A percentile compares a stretch with the other conserved stretches of the same genome.
phyloP scores from a whole-genome alignment of 192 early-diverging fungal genomes.

The Coemansia sp. region DNA sequence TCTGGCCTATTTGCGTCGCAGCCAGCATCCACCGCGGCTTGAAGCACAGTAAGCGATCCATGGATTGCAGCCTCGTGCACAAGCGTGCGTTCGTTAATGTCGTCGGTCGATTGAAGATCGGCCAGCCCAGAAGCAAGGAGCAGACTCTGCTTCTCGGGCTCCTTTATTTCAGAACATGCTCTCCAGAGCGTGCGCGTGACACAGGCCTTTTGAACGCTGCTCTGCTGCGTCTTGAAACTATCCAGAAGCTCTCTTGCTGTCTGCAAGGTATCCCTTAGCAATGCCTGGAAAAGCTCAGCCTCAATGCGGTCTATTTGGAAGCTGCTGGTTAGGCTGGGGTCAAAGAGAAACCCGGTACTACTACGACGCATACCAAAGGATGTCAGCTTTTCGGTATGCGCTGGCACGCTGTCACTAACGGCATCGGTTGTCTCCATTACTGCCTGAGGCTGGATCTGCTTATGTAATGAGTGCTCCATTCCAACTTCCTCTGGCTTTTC shows the following conservation, averaged over 20 bases:
- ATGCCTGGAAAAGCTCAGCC: conserved; percentile 45
- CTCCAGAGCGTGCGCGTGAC: conserved; percentile 51
- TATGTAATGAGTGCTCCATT: background rate
- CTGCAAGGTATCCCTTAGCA: conserved; percentile 12
- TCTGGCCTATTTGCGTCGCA: conserved; percentile 64
- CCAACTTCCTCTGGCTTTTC: background rate
- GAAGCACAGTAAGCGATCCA: conserved; percentile 71
- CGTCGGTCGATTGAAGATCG: conserved; percentile 83
- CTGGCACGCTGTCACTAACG: background rate
- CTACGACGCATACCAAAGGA: conserved; percentile 16
- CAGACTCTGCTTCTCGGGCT: conserved; percentile 42
- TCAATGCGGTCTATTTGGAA: conserved; percentile 47
- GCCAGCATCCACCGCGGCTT: conserved; percentile 52
- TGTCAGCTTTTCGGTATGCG: conserved; percentile 1
- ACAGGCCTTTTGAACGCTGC: conserved; percentile 35
- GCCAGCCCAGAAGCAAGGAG: conserved; percentile 69
- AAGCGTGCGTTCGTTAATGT: conserved; percentile 89
- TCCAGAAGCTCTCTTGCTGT: conserved; percentile 17
- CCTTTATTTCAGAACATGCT: conserved; percentile 51
- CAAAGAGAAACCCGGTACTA: conserved; percentile 31
- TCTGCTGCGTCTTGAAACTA: conserved; percentile 30
- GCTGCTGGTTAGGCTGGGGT: conserved; percentile 26
- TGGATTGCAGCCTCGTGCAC: conserved; percentile 88
- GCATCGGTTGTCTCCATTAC: background rate
- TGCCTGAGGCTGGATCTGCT: background rate